Percentiles rank a stretch among this genome's conserved stretches.
These are phyloP conservation scores for Boletellus sp. DNA, from an alignment of 768 basidiomycete genomes.

Conservation along the genomic window DNA sequence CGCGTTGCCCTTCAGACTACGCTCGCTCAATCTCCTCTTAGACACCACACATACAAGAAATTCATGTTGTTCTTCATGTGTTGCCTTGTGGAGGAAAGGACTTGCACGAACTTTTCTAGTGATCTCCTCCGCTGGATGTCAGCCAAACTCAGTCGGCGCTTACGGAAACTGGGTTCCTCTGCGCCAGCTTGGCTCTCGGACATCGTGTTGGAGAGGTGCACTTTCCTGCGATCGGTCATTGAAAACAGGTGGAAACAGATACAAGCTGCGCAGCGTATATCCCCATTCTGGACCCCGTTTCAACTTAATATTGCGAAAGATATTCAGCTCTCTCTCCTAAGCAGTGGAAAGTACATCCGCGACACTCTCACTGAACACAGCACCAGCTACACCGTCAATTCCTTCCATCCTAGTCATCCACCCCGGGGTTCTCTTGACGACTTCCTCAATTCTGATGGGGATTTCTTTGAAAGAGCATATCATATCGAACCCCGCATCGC, in stretches of 20 bases:
- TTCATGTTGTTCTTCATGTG: constrained; percentile 45
- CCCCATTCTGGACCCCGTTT: constrained; percentile 28
- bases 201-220: constrained; percentile 22
- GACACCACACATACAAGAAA: constrained; percentile 38
- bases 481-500: constrained; percentile 8
- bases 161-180: not conserved
- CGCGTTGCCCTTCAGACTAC: constrained; percentile 28
- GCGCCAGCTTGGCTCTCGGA: not conserved
- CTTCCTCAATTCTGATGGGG: constrained; percentile 10
- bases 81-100: constrained; percentile 20
- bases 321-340: constrained; percentile 31
- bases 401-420: not conserved
- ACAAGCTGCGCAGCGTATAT: constrained; percentile 21
- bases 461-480: constrained; percentile 12
- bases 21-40: constrained; percentile 6
- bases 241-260: constrained; percentile 34
- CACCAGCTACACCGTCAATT: constrained; percentile 1
- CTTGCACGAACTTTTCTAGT: constrained; percentile 11
- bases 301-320: constrained; percentile 29
- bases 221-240: constrained; percentile 15
- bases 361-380: constrained; percentile 6
- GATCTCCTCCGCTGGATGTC: constrained; percentile 25
- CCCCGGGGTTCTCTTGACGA: constrained; percentile 12
- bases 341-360: constrained; percentile 28
- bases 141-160: not conserved